Conservation (phyloP, 768 basidiomycete genomes). For the Phanerochaete carnosa region DNA sequence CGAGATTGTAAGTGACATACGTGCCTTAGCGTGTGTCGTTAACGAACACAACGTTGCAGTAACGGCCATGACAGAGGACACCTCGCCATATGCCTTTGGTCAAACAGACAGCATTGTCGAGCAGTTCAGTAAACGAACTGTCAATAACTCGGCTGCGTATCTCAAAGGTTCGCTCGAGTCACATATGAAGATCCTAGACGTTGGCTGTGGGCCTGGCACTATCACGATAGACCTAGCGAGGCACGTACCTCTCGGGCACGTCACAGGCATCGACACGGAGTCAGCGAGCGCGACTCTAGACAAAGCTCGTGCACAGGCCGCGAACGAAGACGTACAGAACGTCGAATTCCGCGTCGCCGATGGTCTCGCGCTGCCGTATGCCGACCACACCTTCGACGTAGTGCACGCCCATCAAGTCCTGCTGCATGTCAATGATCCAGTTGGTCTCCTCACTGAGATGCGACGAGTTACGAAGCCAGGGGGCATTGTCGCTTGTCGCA, state of each 20-base stretch:
- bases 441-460: conserved; percentile 43
- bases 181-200: conserved; percentile 41
- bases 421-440: conserved; percentile 41
- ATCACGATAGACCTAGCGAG: conserved; percentile 45
- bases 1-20: too few species aligned
- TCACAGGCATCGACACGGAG: conserved; percentile 40
- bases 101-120: conserved; percentile 1
- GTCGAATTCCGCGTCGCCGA: conserved; percentile 38
- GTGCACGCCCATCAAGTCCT: conserved; percentile 49
- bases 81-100: not conserved
- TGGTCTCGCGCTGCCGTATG: conserved; percentile 30
- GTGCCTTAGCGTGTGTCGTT: too few species aligned
- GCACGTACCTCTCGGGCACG: conserved; percentile 35
- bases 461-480: conserved; percentile 42
- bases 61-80: too few species aligned
- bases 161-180: conserved; percentile 35
- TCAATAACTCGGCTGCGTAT: conserved; percentile 38
- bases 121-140: conserved; percentile 31
- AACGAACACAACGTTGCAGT: too few species aligned
- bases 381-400: conserved; percentile 44
- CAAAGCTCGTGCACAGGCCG: conserved; percentile 30
- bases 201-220: conserved; percentile 51
- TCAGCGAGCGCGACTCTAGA: conserved; percentile 32
- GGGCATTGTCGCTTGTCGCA: conserved; percentile 36
- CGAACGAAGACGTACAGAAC: conserved; percentile 29